Evolutionary conservation across 768 basidiomycete species (phyloP), one percentile per base, ranked within the genome.

Genomic region (Tylopilus vinaceipallidus): DNA sequence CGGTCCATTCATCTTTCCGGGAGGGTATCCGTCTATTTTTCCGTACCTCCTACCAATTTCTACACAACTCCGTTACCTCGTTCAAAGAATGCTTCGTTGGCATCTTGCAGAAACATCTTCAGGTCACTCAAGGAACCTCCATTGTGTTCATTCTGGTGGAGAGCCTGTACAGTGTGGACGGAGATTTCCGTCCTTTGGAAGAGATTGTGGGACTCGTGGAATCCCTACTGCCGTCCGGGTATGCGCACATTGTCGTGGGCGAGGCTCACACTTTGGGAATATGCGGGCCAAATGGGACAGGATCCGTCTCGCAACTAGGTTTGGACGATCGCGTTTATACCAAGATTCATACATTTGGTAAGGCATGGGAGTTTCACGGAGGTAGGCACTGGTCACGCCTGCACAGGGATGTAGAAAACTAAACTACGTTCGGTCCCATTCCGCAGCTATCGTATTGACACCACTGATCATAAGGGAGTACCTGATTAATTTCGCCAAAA

Each of bases 91-190:
- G 53, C 49, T 46, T 81, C 30, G 44, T 57, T n/a, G 12, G 11
- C 11, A 38, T 57, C 9, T 57, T 73, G 13, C 55, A 65, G 26
- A 49, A 61, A 19, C 52, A 58, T n/a, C 56, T 56, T 6, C 51
- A 48, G 29, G 55, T 69, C 24, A 47, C 32, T 20, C 49, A 33
- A 1, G 71, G 71, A 0, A 57, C 61, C 24, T 50, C 52, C 37
- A 70, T 56, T 33, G 59, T 82, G 7, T 82, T 80, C 56, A 55
- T 84, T 17, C 71, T 75, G 0, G 65, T 82, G 11, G 82, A 83
- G 65, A 72, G 72, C 9, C 61, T 82, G 14, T 83, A 84, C 60
- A 79, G 78, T 52, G 83, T 83, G 81, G 80, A 83, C 36, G 82
- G 82, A 6, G 77, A 80, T 52, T 69, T 81, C 29, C 69, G 71